These are phyloP conservation scores for Sanghuangporus baumii DNA, from an alignment of 1,284 basidiomycete species.

Conservation along the genomic window DNA sequence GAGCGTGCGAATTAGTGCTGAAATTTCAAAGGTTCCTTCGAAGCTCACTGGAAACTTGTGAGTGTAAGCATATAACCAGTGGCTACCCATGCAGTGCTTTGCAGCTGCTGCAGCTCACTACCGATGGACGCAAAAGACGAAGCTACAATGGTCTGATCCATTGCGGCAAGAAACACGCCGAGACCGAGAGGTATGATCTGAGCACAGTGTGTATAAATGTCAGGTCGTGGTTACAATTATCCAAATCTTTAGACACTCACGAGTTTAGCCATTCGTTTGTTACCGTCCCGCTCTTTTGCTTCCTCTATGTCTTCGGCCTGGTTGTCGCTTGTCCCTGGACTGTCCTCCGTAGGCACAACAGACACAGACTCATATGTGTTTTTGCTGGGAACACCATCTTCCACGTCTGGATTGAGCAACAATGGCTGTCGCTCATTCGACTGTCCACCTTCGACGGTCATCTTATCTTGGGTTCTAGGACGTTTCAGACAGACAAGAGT, in stretches of 20 bases:
- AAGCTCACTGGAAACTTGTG: slow-evolving; percentile 54
- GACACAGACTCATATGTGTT: background rate
- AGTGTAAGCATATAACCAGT: slow-evolving; percentile 58
- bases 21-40: background rate
- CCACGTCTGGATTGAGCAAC: background rate
- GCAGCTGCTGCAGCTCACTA: slow-evolving; percentile 54
- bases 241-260: background rate
- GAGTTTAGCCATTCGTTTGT: slow-evolving; percentile 11
- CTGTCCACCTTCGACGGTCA: background rate
- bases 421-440: slow-evolving; percentile 1
- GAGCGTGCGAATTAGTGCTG: background rate
- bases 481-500: no score
- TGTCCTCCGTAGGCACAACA: slow-evolving; percentile 7
- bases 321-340: background rate
- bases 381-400: background rate
- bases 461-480: background rate
- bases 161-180: slow-evolving; percentile 51
- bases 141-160: slow-evolving; percentile 57
- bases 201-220: background rate
- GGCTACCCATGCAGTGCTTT: slow-evolving; percentile 62
- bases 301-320: slow-evolving; percentile 3
- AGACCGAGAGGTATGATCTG: slow-evolving; percentile 53
- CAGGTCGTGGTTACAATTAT: background rate
- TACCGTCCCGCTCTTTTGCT: slow-evolving; percentile 3
- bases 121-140: slow-evolving; percentile 58